Conservation (phyloP, 2,329 filamentous ascomycete genomes). For the Stagonosporopsis tanaceti region DNA sequence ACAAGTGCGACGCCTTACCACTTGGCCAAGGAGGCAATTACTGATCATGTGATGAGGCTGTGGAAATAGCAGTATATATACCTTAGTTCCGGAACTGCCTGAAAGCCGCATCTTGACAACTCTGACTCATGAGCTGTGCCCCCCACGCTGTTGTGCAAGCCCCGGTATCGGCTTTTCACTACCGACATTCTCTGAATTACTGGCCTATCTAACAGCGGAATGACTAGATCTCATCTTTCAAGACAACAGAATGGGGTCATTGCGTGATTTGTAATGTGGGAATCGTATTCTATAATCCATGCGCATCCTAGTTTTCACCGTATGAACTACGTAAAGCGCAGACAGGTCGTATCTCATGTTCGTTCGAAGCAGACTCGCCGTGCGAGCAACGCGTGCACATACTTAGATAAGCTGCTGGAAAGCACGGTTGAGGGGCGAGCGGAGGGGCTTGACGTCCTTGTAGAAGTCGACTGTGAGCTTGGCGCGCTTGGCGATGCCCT, state of each 20-base stretch:
- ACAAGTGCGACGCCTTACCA: slow-evolving; percentile 28
- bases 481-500: slow-evolving; percentile 95
- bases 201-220: background rate
- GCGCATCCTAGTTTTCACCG: slow-evolving; percentile 25
- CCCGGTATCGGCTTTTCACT: background rate
- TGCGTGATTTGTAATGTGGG: slow-evolving; percentile 17
- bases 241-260: background rate
- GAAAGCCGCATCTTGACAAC: no score
- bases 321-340: slow-evolving; percentile 26
- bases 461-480: slow-evolving; percentile 94
- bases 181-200: background rate
- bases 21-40: slow-evolving; percentile 23
- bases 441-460: slow-evolving; percentile 87
- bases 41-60: background rate
- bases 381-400: slow-evolving; percentile 9
- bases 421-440: slow-evolving; percentile 94
- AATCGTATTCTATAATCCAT: slow-evolving; percentile 35
- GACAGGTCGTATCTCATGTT: slow-evolving; percentile 25
- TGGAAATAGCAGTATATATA: background rate
- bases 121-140: no score
- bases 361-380: slow-evolving; percentile 16
- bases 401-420: slow-evolving; percentile 95
- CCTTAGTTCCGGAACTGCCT: no score
- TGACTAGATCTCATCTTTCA: background rate
- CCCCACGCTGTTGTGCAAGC: background rate